Percentiles rank a stretch among this genome's conserved stretches.
Evolutionary conservation across 768 basidiomycete species (phyloP).

Genomic region (Zangia roseola): DNA sequence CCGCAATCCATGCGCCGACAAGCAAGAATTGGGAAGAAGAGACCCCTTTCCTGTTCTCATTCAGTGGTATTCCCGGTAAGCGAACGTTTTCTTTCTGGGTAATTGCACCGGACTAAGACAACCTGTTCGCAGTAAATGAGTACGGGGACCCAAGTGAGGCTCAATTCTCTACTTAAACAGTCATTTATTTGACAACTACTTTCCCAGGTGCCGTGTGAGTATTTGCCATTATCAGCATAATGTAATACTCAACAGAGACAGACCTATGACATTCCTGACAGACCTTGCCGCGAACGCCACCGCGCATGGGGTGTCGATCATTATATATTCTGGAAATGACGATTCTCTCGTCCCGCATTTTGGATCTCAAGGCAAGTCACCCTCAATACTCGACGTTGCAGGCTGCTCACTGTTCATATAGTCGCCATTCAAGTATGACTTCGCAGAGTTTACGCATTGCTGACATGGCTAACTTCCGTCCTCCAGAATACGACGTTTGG

Average conservation of each 20-base stretch:
- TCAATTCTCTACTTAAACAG: neutral
- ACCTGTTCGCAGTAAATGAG: slow-evolving; percentile 1
- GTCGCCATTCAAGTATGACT: slow-evolving; percentile 52
- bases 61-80: slow-evolving; percentile 6
- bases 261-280: slow-evolving; percentile 61
- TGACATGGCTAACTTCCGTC: neutral
- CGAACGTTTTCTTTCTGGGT: neutral
- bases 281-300: slow-evolving; percentile 66
- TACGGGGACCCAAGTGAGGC: slow-evolving; percentile 32
- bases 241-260: slow-evolving; percentile 18
- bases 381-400: neutral
- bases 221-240: neutral
- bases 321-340: slow-evolving; percentile 68
- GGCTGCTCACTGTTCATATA: slow-evolving; percentile 21
- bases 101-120: neutral
- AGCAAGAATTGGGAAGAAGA: slow-evolving; percentile 46
- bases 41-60: slow-evolving; percentile 25
- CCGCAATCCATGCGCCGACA: slow-evolving; percentile 65
- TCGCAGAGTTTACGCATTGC: neutral
- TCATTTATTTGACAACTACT: neutral
- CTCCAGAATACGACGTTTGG: slow-evolving; percentile 76
- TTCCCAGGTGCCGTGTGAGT: slow-evolving; percentile 35
- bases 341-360: slow-evolving; percentile 61
- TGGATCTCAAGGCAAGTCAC: slow-evolving; percentile 54
- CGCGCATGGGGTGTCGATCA: slow-evolving; percentile 43